phyloP scores from a whole-genome alignment of 106 monocot genomes.

The Dactylorhiza incarnata region DNA sequence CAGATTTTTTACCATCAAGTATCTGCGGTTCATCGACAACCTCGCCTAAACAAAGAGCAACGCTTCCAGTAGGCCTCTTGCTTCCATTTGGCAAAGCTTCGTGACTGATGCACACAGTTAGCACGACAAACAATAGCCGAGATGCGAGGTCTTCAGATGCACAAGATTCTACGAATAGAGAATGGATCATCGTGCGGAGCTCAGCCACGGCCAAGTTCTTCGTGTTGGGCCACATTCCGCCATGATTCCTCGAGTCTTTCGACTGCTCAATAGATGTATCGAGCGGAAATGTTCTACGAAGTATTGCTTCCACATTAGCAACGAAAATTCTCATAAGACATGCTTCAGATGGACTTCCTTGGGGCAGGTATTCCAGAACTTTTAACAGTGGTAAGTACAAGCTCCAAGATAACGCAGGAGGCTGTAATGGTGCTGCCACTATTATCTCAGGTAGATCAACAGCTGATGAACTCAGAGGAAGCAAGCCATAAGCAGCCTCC shows the following conservation, averaged over 20 bases:
- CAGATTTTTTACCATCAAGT: conserved; percentile 33
- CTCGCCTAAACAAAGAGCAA: conserved; percentile 27
- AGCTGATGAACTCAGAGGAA: conserved; percentile 87
- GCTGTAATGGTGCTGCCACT: conserved; percentile 81
- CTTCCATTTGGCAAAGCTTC: conserved; percentile 83
- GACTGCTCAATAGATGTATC: conserved; percentile 43
- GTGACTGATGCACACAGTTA: conserved; percentile 90
- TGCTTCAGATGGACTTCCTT: conserved; percentile 97
- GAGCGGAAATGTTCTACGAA: conserved; percentile 72
- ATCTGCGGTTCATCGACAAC: conserved; percentile 21
- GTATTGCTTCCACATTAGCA: conserved; percentile 88
- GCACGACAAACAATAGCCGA: conserved; percentile 77
- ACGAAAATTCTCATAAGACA: conserved; percentile 98
- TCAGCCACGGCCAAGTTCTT: conserved; percentile 92
- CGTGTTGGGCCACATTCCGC: conserved; percentile 43
- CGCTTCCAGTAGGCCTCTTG: conserved; percentile 65
- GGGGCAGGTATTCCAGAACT: conserved; percentile 87
- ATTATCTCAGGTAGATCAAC: conserved; percentile 96
- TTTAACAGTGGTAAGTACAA: conserved; percentile 83
- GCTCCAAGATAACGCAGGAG: conserved; percentile 89
- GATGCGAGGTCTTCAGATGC: conserved; percentile 93
- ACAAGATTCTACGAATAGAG: conserved; percentile 87
- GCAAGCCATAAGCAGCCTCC: conserved; percentile 98
- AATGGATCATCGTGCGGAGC: conserved; percentile 90
- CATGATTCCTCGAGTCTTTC: conserved; percentile 38